These are phyloP conservation scores for Blastobotrys serpentis DNA, from an alignment of 1,139 yeast species.

Conservation along the genomic window DNA sequence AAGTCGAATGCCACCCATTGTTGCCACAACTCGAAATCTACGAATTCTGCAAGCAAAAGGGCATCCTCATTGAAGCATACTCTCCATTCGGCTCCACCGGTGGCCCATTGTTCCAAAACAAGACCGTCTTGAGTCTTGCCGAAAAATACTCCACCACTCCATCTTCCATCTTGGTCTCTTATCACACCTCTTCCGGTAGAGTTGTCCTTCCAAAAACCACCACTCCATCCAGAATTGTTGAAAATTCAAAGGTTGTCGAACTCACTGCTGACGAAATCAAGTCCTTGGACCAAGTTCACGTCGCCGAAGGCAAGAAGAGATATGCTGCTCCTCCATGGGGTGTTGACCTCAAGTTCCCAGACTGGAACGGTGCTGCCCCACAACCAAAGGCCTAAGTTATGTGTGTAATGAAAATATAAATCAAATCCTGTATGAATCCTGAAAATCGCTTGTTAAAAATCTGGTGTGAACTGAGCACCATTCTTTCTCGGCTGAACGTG, in stretches of 20 bases:
- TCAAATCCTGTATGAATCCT: too few relatives aligned
- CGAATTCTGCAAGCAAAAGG: slow-evolving; percentile 52
- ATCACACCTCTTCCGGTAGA: slow-evolving; percentile 70
- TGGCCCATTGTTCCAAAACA: slow-evolving; percentile 59
- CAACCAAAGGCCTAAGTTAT: slow-evolving; percentile 9
- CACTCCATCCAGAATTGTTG: slow-evolving; percentile 55
- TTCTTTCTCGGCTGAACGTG: background rate
- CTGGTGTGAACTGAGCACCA: too few relatives aligned
- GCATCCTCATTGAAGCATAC: slow-evolving; percentile 68
- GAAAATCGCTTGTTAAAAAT: too few relatives aligned
- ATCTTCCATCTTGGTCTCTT: slow-evolving; percentile 64
- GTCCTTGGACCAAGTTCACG: slow-evolving; percentile 47
- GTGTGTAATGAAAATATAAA: too few relatives aligned
- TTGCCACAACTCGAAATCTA: slow-evolving; percentile 67
- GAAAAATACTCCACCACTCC: slow-evolving; percentile 53
- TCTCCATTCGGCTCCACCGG: slow-evolving; percentile 75
- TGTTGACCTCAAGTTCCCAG: slow-evolving; percentile 35
- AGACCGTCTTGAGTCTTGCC: slow-evolving; percentile 44
- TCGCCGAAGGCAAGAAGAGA: slow-evolving; percentile 51
- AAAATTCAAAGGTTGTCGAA: slow-evolving; percentile 54
- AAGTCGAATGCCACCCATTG: slow-evolving; percentile 73
- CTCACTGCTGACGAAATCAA: slow-evolving; percentile 56
- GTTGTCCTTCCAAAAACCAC: slow-evolving; percentile 74
- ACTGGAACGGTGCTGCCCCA: slow-evolving; percentile 29
- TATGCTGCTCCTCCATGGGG: slow-evolving; percentile 45